phyloP scores from a whole-genome alignment of 352 stramenopile genomes.

The Elongisporangium anandrum region DNA sequence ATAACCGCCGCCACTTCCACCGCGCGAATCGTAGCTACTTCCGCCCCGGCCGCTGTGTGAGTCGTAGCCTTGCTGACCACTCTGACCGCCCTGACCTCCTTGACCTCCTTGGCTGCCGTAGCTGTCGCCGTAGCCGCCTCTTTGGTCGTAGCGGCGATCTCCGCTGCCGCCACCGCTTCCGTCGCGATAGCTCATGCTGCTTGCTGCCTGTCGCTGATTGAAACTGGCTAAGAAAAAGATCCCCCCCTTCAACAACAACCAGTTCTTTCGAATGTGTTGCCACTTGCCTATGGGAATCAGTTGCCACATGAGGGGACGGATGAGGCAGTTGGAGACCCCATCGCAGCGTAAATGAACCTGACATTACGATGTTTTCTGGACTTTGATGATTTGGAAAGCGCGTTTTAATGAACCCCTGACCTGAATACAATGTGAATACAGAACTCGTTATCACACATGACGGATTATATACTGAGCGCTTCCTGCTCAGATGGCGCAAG shows the following conservation, averaged over 20 bases:
- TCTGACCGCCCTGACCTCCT: constrained; percentile 2
- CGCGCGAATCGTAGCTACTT: constrained; percentile 20
- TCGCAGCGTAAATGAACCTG: neutral
- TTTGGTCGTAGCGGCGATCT: constrained; percentile 10
- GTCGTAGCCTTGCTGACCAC: constrained; percentile 8
- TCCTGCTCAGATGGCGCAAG: neutral
- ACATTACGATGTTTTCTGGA: neutral
- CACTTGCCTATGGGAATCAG: neutral
- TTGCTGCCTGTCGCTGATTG: neutral
- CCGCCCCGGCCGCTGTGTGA: constrained; percentile 18
- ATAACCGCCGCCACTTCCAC: constrained; percentile 16
- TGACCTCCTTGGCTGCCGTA: constrained; percentile 1
- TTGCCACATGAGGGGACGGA: constrained; percentile 2
- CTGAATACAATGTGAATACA: neutral
- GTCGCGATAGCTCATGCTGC: constrained; percentile 42
- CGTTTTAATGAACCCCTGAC: neutral
- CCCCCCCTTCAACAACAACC: neutral
- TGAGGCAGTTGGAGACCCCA: neutral
- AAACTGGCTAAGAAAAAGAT: neutral
- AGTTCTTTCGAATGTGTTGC: neutral
- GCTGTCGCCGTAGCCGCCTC: constrained; percentile 13
- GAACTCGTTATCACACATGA: neutral
- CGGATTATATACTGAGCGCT: neutral
- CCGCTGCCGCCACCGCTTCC: constrained; percentile 20
- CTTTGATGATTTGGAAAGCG: neutral